Evolutionary conservation across 139 green algal species (phyloP), one percentile per base, ranked within the genome.

Genomic region (Chlorella vulgaris): DNA sequence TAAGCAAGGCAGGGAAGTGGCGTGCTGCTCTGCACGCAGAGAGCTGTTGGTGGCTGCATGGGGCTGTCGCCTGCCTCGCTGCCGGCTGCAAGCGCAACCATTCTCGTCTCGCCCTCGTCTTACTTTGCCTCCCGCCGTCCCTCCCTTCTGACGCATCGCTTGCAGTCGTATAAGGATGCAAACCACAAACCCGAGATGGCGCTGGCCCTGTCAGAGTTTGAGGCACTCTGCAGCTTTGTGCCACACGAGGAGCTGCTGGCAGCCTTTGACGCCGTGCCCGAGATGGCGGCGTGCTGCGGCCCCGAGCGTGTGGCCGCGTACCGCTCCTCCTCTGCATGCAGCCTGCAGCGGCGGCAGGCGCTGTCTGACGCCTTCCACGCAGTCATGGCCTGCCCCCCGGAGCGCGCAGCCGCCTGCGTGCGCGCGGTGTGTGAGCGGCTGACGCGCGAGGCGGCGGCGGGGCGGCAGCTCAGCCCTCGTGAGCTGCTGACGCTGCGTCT

Each of bases 161-260:
- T 35, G 35, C 43, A 97, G 88, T 62, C 95, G 18, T 99, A 99
- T 88, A 96, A 97, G 68, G 97, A 99, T 74, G 88, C 82, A 85
- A 99, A 99, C 88, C 96, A 99, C 89, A 99, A 99, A 86, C 97
- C 97, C 26, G 97, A 99, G 87, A 99, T 99, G 95, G 93, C 96
- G 21, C 84, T 99, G 47, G 97, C 97, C 4, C 74, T 99, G 31
- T 90, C 86, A 39, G 86, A 90, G 29, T 99, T 99, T 86, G 90
- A 97, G 83, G 94, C 96, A 22, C 90, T 99, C 67, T 98, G 96
- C 89, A 89, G 92, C 61, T 99, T 99, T 83, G 89, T 88, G 15
- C 38, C 71, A 28, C 81, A 84, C 7, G 74, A 78, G 1, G 86
- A 96, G 74, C 84, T 98, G 7, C 70, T 81, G 61, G 53, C 76